These are phyloP conservation scores for Aspergillus phoenicis DNA, from an alignment of 2,329 filamentous ascomycete genomes.

Conservation along the genomic window DNA sequence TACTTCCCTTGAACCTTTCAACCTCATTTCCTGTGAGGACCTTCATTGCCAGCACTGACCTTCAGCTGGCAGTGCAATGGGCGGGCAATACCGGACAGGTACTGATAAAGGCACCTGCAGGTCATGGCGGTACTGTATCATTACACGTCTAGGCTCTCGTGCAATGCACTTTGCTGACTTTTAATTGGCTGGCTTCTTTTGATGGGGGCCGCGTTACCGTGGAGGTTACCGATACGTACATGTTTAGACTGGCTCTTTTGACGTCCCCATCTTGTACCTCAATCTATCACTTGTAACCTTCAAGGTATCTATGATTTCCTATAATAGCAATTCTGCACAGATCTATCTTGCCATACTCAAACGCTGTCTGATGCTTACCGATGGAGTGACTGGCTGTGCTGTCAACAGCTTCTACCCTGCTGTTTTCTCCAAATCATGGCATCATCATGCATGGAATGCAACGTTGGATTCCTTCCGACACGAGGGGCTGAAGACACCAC, in stretches of 20 bases:
- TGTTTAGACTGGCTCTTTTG: not conserved
- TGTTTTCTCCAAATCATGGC: not conserved
- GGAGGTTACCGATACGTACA: not conserved
- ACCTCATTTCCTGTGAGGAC: not conserved
- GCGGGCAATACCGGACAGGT: not conserved
- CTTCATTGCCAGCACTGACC: not conserved
- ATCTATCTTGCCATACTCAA: not conserved
- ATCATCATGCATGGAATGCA: not conserved
- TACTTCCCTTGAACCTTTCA: not conserved
- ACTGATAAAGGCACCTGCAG: conserved; percentile 4
- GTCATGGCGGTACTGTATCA: not conserved
- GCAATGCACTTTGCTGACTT: not conserved
- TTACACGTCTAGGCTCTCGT: not conserved
- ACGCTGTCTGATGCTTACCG: no score
- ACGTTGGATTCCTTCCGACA: not conserved
- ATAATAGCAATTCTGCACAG: not conserved
- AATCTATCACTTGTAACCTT: not conserved
- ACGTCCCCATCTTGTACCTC: not conserved
- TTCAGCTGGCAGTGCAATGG: not conserved
- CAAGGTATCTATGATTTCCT: not conserved
- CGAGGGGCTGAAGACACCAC: not conserved
- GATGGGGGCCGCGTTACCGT: not conserved
- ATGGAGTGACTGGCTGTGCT: not conserved
- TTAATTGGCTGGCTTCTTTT: not conserved
- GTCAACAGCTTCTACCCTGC: not conserved